Conservation (phyloP, 768 basidiomycete species). For the Kwoniella botswanensis region DNA sequence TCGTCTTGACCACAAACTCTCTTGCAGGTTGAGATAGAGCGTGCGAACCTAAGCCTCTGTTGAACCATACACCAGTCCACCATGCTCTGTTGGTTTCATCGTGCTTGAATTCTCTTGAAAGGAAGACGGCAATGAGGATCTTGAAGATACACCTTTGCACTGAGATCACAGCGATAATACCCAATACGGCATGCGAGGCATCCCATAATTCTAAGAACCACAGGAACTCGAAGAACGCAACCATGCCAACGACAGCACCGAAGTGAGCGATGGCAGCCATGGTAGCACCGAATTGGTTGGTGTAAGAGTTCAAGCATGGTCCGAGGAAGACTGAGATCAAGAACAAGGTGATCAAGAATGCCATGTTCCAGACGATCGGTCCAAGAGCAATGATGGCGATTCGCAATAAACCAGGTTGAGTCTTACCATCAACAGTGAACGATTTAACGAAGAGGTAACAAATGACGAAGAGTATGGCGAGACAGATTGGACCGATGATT, state of each 20-base stretch:
- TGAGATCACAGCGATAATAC: slow-evolving; percentile 81
- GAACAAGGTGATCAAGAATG: slow-evolving; percentile 83
- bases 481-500: slow-evolving; percentile 79
- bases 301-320: slow-evolving; percentile 71
- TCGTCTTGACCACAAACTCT: slow-evolving; percentile 96
- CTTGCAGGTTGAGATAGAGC: slow-evolving; percentile 97
- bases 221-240: slow-evolving; percentile 96
- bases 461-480: slow-evolving; percentile 83
- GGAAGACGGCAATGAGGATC: slow-evolving; percentile 87
- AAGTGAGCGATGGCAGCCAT: slow-evolving; percentile 90
- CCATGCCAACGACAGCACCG: slow-evolving; percentile 73
- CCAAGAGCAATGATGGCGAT: slow-evolving; percentile 92
- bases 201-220: slow-evolving; percentile 71
- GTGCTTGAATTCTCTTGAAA: slow-evolving; percentile 98
- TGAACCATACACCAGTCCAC: slow-evolving; percentile 95
- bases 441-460: slow-evolving; percentile 73
- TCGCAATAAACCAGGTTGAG: slow-evolving; percentile 83
- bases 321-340: slow-evolving; percentile 89
- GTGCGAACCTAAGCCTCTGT: slow-evolving; percentile 84
- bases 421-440: slow-evolving; percentile 62
- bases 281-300: slow-evolving; percentile 86
- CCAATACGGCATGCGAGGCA: slow-evolving; percentile 87
- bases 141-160: slow-evolving; percentile 94
- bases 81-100: slow-evolving; percentile 98
- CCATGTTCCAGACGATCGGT: slow-evolving; percentile 94